Percentiles rank a stretch among this genome's conserved stretches.
Conservation (phyloP, 257 asterid species). For the Phtheirospermum japonicum region DNA sequence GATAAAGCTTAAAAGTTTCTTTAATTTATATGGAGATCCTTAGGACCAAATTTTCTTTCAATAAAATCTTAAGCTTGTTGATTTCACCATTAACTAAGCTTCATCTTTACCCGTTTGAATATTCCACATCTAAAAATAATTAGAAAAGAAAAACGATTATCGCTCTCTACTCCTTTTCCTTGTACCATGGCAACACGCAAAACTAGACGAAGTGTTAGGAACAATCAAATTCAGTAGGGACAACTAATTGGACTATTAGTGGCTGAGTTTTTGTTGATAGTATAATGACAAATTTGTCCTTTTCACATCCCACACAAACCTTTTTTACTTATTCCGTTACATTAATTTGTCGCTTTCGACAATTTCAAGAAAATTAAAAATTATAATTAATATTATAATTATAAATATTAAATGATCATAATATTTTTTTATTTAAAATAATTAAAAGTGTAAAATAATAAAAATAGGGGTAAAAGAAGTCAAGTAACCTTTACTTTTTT, state of each 20-base stretch:
- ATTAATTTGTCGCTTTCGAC: no score
- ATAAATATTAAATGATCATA: no score
- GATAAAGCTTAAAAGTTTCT: neutral
- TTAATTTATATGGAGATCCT: neutral
- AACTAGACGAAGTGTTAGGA: neutral
- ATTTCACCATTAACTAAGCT: neutral
- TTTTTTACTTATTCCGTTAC: no score
- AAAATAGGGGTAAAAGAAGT: no score
- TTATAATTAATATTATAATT: no score
- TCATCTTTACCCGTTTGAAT: neutral
- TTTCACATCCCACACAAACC: neutral
- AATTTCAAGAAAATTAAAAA: no score
- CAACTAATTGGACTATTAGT: neutral
- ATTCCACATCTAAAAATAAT: neutral
- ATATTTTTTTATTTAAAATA: no score
- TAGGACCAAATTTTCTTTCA: neutral
- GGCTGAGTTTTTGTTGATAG: conserved; percentile 14
- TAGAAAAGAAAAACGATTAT: neutral
- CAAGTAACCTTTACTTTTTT: no score
- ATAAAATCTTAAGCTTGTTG: neutral
- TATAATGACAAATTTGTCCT: conserved; percentile 23
- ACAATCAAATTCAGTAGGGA: conserved; percentile 1
- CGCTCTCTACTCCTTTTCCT: neutral
- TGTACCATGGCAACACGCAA: neutral
- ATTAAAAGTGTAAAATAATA: no score